Conservation (phyloP, 768 basidiomycete genomes). For the Mycena albidolilacea region DNA sequence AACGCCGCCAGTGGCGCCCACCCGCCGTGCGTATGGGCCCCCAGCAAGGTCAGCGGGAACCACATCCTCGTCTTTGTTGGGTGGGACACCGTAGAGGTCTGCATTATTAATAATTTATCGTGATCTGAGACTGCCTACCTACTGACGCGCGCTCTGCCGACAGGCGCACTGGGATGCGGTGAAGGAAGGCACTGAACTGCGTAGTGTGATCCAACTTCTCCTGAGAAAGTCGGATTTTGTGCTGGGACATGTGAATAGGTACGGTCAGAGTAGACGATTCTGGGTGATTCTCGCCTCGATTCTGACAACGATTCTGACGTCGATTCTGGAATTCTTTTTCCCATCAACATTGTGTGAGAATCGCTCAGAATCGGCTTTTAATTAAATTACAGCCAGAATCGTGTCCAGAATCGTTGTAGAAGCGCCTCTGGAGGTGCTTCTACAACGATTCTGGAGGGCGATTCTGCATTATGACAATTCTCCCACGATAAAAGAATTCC, state of each 20-base stretch:
- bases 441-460: too few species aligned
- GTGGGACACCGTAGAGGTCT: conserved; percentile 17
- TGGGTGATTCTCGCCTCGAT: too few species aligned
- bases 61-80: conserved; percentile 11
- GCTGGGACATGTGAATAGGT: conserved; percentile 6
- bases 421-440: too few species aligned
- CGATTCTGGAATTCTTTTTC: too few species aligned
- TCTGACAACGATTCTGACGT: too few species aligned
- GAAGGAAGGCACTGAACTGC: conserved; percentile 15
- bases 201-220: background rate
- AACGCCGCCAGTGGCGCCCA: background rate
- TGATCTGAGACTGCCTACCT: background rate
- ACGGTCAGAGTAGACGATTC: too few species aligned
- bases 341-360: too few species aligned
- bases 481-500: too few species aligned
- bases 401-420: too few species aligned
- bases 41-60: background rate
- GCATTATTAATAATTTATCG: background rate
- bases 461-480: too few species aligned
- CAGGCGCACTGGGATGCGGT: conserved; percentile 22
- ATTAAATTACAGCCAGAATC: too few species aligned
- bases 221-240: background rate
- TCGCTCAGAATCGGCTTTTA: too few species aligned
- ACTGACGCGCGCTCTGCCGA: background rate
- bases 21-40: conserved; percentile 2